Evolutionary conservation across 352 stramenopile genomes (phyloP).

Genomic region (Globisporangium lucens): DNA sequence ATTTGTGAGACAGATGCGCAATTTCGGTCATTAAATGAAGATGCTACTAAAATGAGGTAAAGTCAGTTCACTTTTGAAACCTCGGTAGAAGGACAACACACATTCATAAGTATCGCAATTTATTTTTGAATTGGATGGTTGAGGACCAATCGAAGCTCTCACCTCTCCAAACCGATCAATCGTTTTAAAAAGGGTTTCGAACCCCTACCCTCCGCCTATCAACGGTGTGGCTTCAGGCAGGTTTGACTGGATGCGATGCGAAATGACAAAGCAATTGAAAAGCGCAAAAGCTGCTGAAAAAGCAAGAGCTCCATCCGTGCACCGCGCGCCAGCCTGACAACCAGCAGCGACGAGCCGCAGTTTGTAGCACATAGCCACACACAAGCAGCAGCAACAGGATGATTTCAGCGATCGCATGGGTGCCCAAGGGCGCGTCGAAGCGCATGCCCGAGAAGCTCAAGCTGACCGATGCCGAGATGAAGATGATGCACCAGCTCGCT

Average conservation of each 20-base stretch:
- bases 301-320: conserved; percentile 10
- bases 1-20: too few species aligned
- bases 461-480: conserved; percentile 77
- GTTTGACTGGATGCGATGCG: conserved; percentile 18
- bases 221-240: conserved; percentile 7
- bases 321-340: not conserved
- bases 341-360: not conserved
- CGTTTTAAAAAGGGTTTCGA: not conserved
- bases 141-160: not conserved
- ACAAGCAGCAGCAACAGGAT: conserved; percentile 22
- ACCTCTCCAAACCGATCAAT: not conserved
- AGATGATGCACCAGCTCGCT: conserved; percentile 76
- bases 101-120: not conserved
- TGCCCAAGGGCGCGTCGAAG: conserved; percentile 49
- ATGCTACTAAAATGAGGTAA: not conserved
- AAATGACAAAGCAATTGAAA: conserved; percentile 17
- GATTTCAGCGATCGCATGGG: conserved; percentile 62
- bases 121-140: not conserved
- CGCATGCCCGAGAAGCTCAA: conserved; percentile 83
- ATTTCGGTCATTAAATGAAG: not conserved
- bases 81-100: not conserved
- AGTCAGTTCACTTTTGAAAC: too few species aligned
- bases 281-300: not conserved
- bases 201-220: not conserved
- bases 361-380: conserved; percentile 4